Base-by-base conservation (phyloP, 2,329 filamentous ascomycete genomes). In the Blastomyces gilchristii region DNA sequence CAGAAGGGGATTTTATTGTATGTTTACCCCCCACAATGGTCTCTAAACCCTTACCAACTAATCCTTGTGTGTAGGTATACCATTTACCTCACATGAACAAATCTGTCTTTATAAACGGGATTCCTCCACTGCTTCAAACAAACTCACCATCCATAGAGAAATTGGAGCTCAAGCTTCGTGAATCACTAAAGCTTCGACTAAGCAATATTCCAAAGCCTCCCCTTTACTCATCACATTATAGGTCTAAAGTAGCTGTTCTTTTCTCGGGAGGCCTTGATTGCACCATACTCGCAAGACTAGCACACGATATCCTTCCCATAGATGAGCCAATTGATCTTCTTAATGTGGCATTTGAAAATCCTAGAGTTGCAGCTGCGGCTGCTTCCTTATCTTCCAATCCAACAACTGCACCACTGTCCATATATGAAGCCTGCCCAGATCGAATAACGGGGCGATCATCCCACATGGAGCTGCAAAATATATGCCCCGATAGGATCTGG, bases 271-370 rank as follows among this genome's bases (percentile, higher is more conserved):
- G 94, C 0, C 82, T 99, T 7, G 94, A 99, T 74, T 97, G 94
- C 72, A 93, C 92, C 0, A 80, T 97, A 0, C 80, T 99, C 58
- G 93, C 93, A 28, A 85, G 91, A 53, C 76, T 97, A 31, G 81
- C 84, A 12, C 89, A 96, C 71, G 88, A 96, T 14, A 75, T 95
- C 2, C 73, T 97, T 1, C 88, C 89, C 0, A 16, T 72, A 0
- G 75, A 81, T 3, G 87, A 95, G 69, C 79, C 83, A 0, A 86
- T 99, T 65, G 94, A 97, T 71, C 80, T 99, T 9, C 82, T 99
- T 66, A 99, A 99, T 68, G 93, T 99, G 56, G 94, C 93, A 0
- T 99, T 99, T 70, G 90, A 99, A 74, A 99, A 99, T 67, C 93
- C 92, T 0, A 83, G 90, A 41, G 84, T 82, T 64, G 85, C 67